A percentile compares a stretch with the other conserved stretches of the same genome.
phyloP scores from a whole-genome alignment of 441 rosid genomes.

The Monsonia emarginata region DNA sequence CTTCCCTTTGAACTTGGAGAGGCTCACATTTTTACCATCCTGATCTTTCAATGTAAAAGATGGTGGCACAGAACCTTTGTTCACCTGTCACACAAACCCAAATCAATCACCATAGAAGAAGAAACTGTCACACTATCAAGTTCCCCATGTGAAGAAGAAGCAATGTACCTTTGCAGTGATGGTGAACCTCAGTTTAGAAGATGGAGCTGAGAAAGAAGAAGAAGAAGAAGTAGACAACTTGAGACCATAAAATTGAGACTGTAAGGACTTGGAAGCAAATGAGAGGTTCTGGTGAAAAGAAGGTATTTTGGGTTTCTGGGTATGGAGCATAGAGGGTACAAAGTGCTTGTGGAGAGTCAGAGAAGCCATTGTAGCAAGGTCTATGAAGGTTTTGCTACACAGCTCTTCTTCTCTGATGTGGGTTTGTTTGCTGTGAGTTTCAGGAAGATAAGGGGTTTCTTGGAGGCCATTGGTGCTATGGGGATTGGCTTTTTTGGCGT shows the following conservation, averaged over 20 bases:
- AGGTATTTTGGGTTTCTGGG: conserved; percentile 27
- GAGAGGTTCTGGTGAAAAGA: conserved; percentile 24
- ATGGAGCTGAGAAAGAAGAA: conserved; percentile 19
- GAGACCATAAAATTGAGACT: conserved; percentile 59
- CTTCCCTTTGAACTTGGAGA: conserved; percentile 75
- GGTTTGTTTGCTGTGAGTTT: not conserved
- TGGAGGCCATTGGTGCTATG: too few species aligned
- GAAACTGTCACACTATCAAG: not conserved
- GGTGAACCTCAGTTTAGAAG: conserved; percentile 31
- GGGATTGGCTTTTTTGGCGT: conserved; percentile 25
- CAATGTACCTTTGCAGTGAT: conserved; percentile 78
- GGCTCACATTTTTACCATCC: conserved; percentile 61
- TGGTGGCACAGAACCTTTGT: conserved; percentile 65
- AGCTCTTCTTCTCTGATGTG: not conserved
- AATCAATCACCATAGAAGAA: conserved; percentile 1
- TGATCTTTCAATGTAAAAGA: conserved; percentile 74
- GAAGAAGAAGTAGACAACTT: conserved; percentile 28
- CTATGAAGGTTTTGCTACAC: not conserved
- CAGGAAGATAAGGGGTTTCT: conserved; percentile 18
- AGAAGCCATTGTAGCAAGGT: conserved; percentile 35
- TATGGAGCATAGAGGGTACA: conserved; percentile 31
- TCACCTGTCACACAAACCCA: conserved; percentile 43
- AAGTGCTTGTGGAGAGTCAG: conserved; percentile 37
- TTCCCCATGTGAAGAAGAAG: too few species aligned
- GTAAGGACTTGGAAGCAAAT: conserved; percentile 35